Evolutionary conservation across 148 eudicot genomes (phyloP).

Genomic region (Rhododendron williamsianum): DNA sequence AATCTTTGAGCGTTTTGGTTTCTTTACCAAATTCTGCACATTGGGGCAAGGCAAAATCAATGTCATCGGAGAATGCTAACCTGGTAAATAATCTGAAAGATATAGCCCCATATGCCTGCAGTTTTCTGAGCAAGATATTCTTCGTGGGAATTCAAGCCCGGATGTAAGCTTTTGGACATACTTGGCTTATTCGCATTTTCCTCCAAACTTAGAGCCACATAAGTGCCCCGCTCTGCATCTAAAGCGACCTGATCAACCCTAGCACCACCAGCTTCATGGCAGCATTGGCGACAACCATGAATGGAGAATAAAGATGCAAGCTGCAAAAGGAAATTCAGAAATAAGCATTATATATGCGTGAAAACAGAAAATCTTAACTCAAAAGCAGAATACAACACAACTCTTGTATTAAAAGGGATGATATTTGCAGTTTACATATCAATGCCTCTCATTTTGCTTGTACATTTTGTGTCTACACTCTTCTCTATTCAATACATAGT

Average conservation of each 20-base stretch:
- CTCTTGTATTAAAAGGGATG: not conserved
- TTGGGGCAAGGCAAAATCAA: not conserved
- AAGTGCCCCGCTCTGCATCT: conserved; percentile 45
- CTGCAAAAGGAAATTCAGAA: conserved; percentile 31
- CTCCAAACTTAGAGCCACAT: conserved; percentile 26
- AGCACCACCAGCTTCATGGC: conserved; percentile 22
- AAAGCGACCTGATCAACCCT: conserved; percentile 16
- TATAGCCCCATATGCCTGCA: conserved; percentile 50
- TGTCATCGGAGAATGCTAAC: conserved; percentile 29
- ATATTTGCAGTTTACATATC: not conserved
- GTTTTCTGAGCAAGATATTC: conserved; percentile 26
- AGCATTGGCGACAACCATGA: conserved; percentile 38
- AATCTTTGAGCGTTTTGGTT: not conserved
- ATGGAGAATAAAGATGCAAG: conserved; percentile 69
- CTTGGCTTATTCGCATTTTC: conserved; percentile 26
- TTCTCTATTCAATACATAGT: too few species aligned
- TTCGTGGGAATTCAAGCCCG: conserved; percentile 16
- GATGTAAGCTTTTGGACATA: conserved; percentile 12
- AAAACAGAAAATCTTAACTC: not conserved
- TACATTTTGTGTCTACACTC: not conserved
- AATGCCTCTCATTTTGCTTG: not conserved
- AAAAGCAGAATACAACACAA: not conserved
- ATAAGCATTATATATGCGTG: not conserved
- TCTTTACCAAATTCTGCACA: not conserved
- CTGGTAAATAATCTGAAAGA: conserved; percentile 69